Base-by-base conservation (phyloP, 345 rosid genomes). In the Eucalyptus grandis region DNA sequence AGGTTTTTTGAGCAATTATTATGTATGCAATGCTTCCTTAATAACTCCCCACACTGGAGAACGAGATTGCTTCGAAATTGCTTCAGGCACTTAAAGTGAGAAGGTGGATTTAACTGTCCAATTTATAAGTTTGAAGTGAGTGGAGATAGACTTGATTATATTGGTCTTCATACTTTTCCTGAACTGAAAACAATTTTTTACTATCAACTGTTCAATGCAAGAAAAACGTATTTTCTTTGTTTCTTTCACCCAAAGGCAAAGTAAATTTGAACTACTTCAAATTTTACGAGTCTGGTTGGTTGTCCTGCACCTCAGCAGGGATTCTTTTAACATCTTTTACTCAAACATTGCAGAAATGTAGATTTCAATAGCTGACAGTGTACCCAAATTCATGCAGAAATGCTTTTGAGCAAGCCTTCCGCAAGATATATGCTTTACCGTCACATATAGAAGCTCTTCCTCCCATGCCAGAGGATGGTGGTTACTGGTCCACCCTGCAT, bases 381-480 rank as follows among this genome's bases (percentile, higher is more conserved):
- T 72, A 37, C 27, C 82, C 83, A 72, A 37, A 72, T 72, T 72
- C 83, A 72, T 90, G 93, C 94, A 98, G 99, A 94, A 91, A 92
- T 85, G 93, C 94, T 89, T 98, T 97, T 91, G 94, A 94, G 91
- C 94, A 93, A 87, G 95, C 98, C 86, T 98, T 98, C 90, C 95
- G 95, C 86, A 94, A 93, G 90, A 98, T 96, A 98, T 98, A 96
- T 90, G 91, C 87, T 56, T 91, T 98, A 83, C 99, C 98, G 88
- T 90, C 94, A 88, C 89, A 94, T 91, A 56, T 94, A 34, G 98
- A 96, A 90, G 97, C 93, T 91, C 98, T 97, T 91, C 99, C 99
- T 24, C 98, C 98, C 81, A 98, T 97, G 99, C 99, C 99, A 44
- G 95, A 93, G 90, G 99, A 96, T 93, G 97, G 96, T 89, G 95